Evolutionary conservation across 176 grass and related monocot species (phyloP).

Genomic region (Musa itinerans): DNA sequence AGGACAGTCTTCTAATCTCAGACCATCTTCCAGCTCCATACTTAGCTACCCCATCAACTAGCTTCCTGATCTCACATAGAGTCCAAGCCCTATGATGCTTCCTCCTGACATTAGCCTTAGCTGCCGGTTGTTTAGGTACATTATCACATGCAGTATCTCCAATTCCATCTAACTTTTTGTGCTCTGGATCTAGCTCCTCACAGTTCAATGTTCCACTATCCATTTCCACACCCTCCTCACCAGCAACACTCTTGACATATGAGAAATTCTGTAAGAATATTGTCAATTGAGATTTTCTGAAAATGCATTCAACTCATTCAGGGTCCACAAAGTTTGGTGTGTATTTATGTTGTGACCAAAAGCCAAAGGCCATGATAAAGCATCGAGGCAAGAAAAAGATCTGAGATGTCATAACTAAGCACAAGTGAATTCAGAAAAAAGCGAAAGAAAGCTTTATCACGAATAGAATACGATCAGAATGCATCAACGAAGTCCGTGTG

Average conservation of each 20-base stretch:
- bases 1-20: constrained; percentile 76
- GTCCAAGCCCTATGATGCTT: constrained; percentile 99
- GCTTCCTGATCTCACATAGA: constrained; percentile 69
- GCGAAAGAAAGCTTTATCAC: no score
- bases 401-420: no score
- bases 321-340: no score
- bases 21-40: constrained; percentile 93
- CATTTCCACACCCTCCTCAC: constrained; percentile 21
- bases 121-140: constrained; percentile 17
- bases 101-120: constrained; percentile 30
- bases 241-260: constrained; percentile 29
- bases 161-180: constrained; percentile 15
- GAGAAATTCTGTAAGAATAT: neutral
- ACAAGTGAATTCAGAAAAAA: no score
- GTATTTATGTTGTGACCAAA: neutral
- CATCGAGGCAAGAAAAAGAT: no score
- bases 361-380: no score
- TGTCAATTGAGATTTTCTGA: neutral
- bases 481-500: no score
- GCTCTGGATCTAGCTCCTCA: constrained; percentile 10
- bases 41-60: constrained; percentile 88
- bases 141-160: constrained; percentile 21
- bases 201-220: constrained; percentile 18
- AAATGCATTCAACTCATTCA: neutral
- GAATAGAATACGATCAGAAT: no score